A percentile compares a stretch with the other conserved stretches of the same genome.
Conservation (phyloP, 2,329 filamentous ascomycete species). For the Colletotrichum theobromicola region DNA sequence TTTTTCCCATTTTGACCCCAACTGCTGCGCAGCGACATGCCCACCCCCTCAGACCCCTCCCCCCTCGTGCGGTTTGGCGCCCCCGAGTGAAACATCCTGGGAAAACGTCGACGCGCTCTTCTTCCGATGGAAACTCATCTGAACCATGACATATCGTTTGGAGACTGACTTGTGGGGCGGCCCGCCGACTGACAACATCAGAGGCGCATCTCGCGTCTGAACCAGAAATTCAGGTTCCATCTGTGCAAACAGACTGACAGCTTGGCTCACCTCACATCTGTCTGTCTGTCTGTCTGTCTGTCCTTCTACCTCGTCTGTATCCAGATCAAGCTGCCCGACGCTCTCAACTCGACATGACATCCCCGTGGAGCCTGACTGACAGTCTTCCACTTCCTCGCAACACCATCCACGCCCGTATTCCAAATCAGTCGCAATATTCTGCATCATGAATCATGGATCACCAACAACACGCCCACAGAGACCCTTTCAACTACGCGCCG, state of each 20-base stretch:
- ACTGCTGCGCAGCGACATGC: not conserved
- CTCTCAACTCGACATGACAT: not conserved
- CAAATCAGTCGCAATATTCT: not conserved
- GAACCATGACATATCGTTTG: not conserved
- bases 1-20: conserved; percentile 2
- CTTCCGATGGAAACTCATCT: not conserved
- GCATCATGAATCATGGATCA: conserved; percentile 13
- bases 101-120: not conserved
- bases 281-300: not conserved
- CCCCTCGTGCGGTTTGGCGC: not conserved
- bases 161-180: not conserved
- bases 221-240: not conserved
- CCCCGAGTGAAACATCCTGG: conserved; percentile 5
- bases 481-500: not conserved
- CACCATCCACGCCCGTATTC: not conserved
- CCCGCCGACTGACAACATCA: not conserved
- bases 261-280: not conserved
- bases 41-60: not conserved
- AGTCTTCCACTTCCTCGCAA: not conserved
- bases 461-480: not conserved
- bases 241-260: not conserved
- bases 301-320: not conserved
- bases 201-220: conserved; percentile 17
- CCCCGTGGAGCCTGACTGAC: not conserved
- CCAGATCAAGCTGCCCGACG: not conserved